Evolutionary conservation across 805 yeast species (phyloP), one percentile per base, ranked within the genome.

Genomic region (Saccharomycopsis capsularis): DNA sequence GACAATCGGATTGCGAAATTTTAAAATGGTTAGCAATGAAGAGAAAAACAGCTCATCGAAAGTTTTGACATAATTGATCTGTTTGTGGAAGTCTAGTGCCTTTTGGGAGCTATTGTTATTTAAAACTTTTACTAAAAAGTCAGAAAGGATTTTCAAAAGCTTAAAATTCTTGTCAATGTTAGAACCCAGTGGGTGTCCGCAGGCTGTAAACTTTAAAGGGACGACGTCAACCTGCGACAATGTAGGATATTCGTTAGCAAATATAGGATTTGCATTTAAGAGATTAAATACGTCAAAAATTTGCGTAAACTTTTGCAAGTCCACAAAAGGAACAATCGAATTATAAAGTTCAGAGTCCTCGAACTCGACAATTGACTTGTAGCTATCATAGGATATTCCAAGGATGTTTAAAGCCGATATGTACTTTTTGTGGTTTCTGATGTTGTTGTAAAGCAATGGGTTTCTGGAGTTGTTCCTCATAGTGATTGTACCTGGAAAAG

Each of bases 151-250:
- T 4, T 30, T 18, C 29, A 46, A 34, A 15, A 46, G 18, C 22
- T 46, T 46, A 6, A 9, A 22, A 19, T 46, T 46, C 27, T 40
- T 39, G 13, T 39, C 44, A 4, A 40, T 23, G 13, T 37, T 30
- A 4, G 49, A 46, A 18, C 44, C 48, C n/a, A n/a, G n/a, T n/a
- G n/a, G n/a, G n/a, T n/a, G n/a, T n/a, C n/a, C n/a, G n/a, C n/a
- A n/a, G n/a, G n/a, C n/a, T n/a, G n/a, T n/a, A n/a, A n/a, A n/a
- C n/a, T n/a, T n/a, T n/a, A n/a, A n/a, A n/a, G n/a, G n/a, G 32
- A 29, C 32, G 32, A 29, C 7, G 13, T 29, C 32, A 29, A 29
- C 32, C 13, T 29, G 32, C 7, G 7, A 9, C 32, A 39, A 9
- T 30, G 25, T 4, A 24, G 23, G 6, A 21, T 34, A 42, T 32